Conservation (phyloP, 305 asterid species). For the Fraxinus paxiana region DNA sequence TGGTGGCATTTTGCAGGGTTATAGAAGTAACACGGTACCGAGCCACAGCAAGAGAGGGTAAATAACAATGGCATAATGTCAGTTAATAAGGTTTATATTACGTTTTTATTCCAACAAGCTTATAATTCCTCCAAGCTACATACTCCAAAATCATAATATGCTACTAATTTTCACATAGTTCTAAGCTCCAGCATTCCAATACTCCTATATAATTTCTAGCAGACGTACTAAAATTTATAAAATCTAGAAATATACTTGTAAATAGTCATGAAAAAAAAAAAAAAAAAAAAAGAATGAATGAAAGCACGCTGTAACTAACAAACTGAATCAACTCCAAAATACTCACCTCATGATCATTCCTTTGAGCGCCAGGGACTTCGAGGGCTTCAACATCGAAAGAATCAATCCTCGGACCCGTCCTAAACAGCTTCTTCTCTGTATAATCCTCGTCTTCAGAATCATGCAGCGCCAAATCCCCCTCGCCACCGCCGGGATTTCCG, state of each 20-base stretch:
- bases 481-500: conserved; percentile 47
- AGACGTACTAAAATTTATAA: background rate
- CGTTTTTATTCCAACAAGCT: background rate
- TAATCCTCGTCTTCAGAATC: conserved; percentile 81
- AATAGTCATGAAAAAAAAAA: background rate
- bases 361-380: conserved; percentile 84
- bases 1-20: background rate
- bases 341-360: conserved; percentile 66
- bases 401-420: conserved; percentile 90
- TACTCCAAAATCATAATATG: background rate
- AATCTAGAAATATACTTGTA: background rate
- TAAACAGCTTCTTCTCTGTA: conserved; percentile 73
- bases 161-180: background rate
- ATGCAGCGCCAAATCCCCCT: conserved; percentile 40
- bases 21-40: background rate
- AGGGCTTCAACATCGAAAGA: conserved; percentile 95
- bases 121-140: background rate
- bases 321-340: background rate
- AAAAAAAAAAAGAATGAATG: background rate
- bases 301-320: background rate
- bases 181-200: background rate
- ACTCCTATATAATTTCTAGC: background rate
- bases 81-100: background rate
- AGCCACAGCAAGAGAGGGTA: background rate
- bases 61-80: background rate